These are phyloP conservation scores for Leishmania lainsoni DNA, from an alignment of 208 protist species.

Conservation along the genomic window DNA sequence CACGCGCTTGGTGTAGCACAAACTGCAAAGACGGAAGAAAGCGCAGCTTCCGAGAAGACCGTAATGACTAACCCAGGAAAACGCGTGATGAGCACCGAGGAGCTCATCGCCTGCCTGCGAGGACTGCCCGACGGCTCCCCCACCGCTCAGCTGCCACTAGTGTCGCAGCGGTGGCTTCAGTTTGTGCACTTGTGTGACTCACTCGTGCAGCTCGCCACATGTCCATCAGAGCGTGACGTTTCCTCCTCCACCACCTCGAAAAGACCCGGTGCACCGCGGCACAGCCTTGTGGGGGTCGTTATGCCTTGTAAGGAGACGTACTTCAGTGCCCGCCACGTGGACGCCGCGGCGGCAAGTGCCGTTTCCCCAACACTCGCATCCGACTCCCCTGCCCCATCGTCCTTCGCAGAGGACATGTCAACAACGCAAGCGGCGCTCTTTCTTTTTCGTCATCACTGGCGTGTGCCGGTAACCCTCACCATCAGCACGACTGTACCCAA, in stretches of 20 bases:
- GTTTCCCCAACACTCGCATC: background rate
- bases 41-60: no score
- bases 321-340: conserved; percentile 5
- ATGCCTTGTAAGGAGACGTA: conserved; percentile 42
- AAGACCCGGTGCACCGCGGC: background rate
- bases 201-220: background rate
- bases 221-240: background rate
- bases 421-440: conserved; percentile 25
- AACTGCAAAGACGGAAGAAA: background rate
- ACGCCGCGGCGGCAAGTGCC: background rate
- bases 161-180: conserved; percentile 10
- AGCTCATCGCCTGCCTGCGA: background rate
- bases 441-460: conserved; percentile 11
- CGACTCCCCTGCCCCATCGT: background rate
- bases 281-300: conserved; percentile 6
- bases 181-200: conserved; percentile 20
- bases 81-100: background rate
- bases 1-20: background rate
- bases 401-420: conserved; percentile 9
- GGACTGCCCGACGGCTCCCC: background rate
- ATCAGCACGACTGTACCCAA: conserved; percentile 32
- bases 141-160: background rate
- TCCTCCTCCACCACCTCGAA: background rate
- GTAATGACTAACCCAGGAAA: background rate
- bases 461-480: conserved; percentile 29